Percentiles rank a stretch among this genome's conserved stretches.
Evolutionary conservation across 371 early-diverging fungal genomes (phyloP).

Genomic region (Mucor saturninus): DNA sequence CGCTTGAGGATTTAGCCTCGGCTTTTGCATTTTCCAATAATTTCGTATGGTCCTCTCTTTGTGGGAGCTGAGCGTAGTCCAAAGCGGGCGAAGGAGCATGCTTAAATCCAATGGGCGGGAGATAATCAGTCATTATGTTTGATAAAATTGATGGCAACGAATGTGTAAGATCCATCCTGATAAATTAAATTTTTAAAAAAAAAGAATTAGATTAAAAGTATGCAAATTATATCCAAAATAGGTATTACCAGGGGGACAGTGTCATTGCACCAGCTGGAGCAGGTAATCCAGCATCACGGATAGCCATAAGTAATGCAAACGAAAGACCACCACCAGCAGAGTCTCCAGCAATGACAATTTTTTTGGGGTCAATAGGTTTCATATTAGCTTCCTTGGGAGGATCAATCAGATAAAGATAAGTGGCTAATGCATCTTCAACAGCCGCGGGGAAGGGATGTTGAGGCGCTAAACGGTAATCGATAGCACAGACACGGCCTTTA

Average conservation of each 20-base stretch:
- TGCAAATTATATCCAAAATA: not conserved
- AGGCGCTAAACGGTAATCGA: constrained; percentile 85
- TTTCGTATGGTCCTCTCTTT: constrained; percentile 11
- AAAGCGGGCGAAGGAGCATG: constrained; percentile 45
- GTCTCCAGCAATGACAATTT: constrained; percentile 82
- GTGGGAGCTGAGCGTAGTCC: constrained; percentile 42
- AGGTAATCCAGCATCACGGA: constrained; percentile 58
- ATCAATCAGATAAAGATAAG: constrained; percentile 71
- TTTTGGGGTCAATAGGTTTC: constrained; percentile 55
- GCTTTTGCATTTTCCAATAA: constrained; percentile 7
- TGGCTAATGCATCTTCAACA: constrained; percentile 78
- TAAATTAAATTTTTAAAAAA: constrained; percentile 15
- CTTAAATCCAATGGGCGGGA: constrained; percentile 62
- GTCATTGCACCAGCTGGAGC: constrained; percentile 54
- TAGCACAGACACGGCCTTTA: constrained; percentile 43
- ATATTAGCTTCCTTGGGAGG: constrained; percentile 47
- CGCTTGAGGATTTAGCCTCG: constrained; percentile 8
- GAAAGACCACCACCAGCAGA: constrained; percentile 77
- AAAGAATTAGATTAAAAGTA: no score
- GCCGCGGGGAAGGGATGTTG: constrained; percentile 84
- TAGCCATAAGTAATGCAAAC: constrained; percentile 51
- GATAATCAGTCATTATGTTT: constrained; percentile 64
- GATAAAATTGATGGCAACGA: constrained; percentile 66
- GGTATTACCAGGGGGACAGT: constrained; percentile 53
- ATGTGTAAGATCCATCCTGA: constrained; percentile 64